These are phyloP conservation scores for Starmera caribaea DNA, from an alignment of 805 yeast genomes.

Conservation along the genomic window DNA sequence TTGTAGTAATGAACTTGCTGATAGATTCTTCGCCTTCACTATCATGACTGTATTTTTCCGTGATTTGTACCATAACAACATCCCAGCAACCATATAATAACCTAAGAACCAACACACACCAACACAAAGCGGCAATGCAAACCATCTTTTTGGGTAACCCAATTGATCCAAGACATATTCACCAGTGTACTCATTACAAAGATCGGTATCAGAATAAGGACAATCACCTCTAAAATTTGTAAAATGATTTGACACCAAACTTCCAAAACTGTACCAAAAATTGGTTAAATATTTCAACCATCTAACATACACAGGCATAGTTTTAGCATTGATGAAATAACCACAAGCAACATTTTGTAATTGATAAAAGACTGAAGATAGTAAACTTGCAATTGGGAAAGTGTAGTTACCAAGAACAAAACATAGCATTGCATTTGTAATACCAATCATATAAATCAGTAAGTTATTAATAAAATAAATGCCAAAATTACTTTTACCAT, in stretches of 20 bases:
- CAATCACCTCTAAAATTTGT: conserved; percentile 52
- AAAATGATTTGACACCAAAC: conserved; percentile 51
- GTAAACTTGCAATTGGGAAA: conserved; percentile 11
- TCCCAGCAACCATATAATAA: conserved; percentile 38
- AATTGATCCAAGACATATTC: conserved; percentile 38
- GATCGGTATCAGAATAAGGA: conserved; percentile 23
- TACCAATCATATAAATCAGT: conserved; percentile 45
- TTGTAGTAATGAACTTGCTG: neutral
- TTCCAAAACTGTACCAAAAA: conserved; percentile 71
- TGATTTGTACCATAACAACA: conserved; percentile 34
- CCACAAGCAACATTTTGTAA: conserved; percentile 76
- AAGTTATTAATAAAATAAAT: conserved; percentile 50
- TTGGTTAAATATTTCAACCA: conserved; percentile 72
- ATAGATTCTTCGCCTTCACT: neutral
- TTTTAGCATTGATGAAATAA: conserved; percentile 59
- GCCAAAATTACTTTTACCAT: conserved; percentile 45
- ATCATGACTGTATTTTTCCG: conserved; percentile 10
- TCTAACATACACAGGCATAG: conserved; percentile 73
- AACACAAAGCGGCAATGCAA: conserved; percentile 51
- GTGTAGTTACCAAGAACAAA: conserved; percentile 10
- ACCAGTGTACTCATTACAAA: conserved; percentile 47
- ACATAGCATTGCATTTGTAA: conserved; percentile 40
- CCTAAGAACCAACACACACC: conserved; percentile 50
- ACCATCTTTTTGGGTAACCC: conserved; percentile 62
- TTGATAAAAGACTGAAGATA: conserved; percentile 14